Percentiles rank a stretch among this genome's conserved stretches.
Conservation (phyloP, 495 filamentous ascomycete species). For the Aspergillus incahuasiensis region DNA sequence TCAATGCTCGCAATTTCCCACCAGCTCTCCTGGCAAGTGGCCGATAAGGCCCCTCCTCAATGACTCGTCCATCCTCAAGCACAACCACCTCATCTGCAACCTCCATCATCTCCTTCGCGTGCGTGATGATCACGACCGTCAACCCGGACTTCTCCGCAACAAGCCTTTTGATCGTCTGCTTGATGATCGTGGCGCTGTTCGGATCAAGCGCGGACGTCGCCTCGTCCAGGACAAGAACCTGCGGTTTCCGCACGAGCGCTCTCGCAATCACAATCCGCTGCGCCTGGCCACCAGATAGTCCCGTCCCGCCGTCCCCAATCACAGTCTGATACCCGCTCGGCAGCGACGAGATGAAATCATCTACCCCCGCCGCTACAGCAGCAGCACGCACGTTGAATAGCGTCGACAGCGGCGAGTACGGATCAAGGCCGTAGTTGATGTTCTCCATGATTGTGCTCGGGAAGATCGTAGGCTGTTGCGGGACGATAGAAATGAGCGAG, state of each 20-base stretch:
- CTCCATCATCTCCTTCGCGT: slow-evolving; percentile 76
- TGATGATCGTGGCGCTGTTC: slow-evolving; percentile 60
- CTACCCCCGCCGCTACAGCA: slow-evolving; percentile 58
- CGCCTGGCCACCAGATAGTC: slow-evolving; percentile 77
- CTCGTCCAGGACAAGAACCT: slow-evolving; percentile 79
- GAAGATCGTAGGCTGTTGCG: background rate
- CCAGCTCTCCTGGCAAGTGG: slow-evolving; percentile 39
- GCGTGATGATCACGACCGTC: slow-evolving; percentile 68
- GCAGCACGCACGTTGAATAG: background rate
- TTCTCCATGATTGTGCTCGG: background rate
- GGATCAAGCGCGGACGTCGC: slow-evolving; percentile 78
- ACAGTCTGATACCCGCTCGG: background rate
- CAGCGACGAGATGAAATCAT: background rate
- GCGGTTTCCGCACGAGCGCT: slow-evolving; percentile 65
- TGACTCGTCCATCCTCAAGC: slow-evolving; percentile 60
- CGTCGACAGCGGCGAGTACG: background rate
- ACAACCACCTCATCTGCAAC: slow-evolving; percentile 67
- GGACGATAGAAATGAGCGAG: slow-evolving; percentile 20
- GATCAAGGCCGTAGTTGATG: background rate
- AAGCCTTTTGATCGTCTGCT: slow-evolving; percentile 54
- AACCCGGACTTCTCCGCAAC: slow-evolving; percentile 29
- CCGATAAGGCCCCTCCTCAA: slow-evolving; percentile 61
- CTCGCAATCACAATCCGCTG: slow-evolving; percentile 80
- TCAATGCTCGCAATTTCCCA: slow-evolving; percentile 36
- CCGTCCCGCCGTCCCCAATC: slow-evolving; percentile 62